Percentiles rank a stretch among this genome's conserved stretches.
Evolutionary conservation across 257 asterid species (phyloP).

Genomic region (Avicennia marina): DNA sequence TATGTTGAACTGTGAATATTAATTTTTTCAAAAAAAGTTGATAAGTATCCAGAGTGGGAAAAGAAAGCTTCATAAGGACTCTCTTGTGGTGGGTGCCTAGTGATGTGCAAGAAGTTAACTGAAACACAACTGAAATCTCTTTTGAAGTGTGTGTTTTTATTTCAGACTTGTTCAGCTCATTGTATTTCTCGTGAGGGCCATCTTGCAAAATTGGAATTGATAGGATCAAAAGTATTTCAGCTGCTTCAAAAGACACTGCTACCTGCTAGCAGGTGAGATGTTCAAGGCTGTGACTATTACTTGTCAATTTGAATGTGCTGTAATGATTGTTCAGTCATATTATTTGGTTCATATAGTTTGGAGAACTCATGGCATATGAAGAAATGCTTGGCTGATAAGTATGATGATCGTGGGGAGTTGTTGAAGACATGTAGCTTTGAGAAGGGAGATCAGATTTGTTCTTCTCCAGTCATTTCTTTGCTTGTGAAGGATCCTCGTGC

Average conservation of each 20-base stretch:
- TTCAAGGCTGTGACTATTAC: conserved; percentile 6
- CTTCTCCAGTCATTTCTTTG: conserved; percentile 48
- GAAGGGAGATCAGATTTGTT: conserved; percentile 31
- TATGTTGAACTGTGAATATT: background rate
- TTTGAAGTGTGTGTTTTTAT: conserved; percentile 17
- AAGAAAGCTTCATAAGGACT: background rate
- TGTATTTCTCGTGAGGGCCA: conserved; percentile 72
- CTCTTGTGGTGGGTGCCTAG: background rate
- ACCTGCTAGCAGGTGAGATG: conserved; percentile 55
- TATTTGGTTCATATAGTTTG: conserved; percentile 30
- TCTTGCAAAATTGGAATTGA: conserved; percentile 70
- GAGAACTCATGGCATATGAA: conserved; percentile 30
- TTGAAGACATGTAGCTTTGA: conserved; percentile 25
- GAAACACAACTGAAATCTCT: background rate
- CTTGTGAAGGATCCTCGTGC: conserved; percentile 69
- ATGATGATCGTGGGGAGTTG: conserved; percentile 18
- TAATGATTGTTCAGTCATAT: conserved; percentile 13
- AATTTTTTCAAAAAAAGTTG: background rate
- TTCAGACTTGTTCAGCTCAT: conserved; percentile 47
- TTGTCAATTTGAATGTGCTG: conserved; percentile 7
- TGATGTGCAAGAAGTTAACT: conserved; percentile 7
- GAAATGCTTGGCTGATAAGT: conserved; percentile 28
- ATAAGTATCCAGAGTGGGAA: background rate
- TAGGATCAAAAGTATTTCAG: conserved; percentile 58
- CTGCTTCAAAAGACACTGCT: conserved; percentile 64